Percentiles rank a stretch among this genome's conserved stretches.
These are phyloP conservation scores for Mycosarcoma mackinlayi DNA, from an alignment of 1,284 basidiomycete genomes.

Conservation along the genomic window DNA sequence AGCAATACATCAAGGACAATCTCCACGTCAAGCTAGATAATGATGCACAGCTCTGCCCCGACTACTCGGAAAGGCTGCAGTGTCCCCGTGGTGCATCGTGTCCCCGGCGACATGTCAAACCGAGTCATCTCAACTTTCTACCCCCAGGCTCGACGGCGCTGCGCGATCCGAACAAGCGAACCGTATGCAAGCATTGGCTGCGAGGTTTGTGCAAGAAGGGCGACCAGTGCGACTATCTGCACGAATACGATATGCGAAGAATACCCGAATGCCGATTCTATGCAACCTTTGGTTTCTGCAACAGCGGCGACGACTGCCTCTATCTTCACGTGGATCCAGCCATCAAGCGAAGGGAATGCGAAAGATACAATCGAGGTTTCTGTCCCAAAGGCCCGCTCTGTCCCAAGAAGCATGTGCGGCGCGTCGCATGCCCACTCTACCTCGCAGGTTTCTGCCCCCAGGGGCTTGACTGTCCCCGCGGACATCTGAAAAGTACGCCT, in stretches of 20 bases:
- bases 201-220: constrained; percentile 98
- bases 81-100: constrained; percentile 53
- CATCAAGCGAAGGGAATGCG: constrained; percentile 82
- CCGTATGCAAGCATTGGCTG: constrained; percentile 98
- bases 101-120: constrained; percentile 51
- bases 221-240: constrained; percentile 96
- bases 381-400: constrained; percentile 81
- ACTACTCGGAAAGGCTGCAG: constrained; percentile 37
- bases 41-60: constrained; percentile 72
- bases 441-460: constrained; percentile 94
- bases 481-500: constrained; percentile 74
- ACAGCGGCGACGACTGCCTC: constrained; percentile 96
- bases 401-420: constrained; percentile 89
- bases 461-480: constrained; percentile 86
- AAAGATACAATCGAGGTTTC: constrained; percentile 94
- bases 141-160: constrained; percentile 25
- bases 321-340: constrained; percentile 97
- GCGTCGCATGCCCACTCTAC: constrained; percentile 90
- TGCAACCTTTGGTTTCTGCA: constrained; percentile 97
- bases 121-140: constrained; percentile 46
- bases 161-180: constrained; percentile 72
- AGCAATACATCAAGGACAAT: constrained; percentile 84
- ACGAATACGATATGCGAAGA: constrained; percentile 96
- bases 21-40: constrained; percentile 90
- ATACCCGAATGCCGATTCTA: constrained; percentile 99